A percentile compares a stretch with the other conserved stretches of the same genome.
phyloP scores from a whole-genome alignment of 164 flowering plant species.

The Chimonanthus praecox region DNA sequence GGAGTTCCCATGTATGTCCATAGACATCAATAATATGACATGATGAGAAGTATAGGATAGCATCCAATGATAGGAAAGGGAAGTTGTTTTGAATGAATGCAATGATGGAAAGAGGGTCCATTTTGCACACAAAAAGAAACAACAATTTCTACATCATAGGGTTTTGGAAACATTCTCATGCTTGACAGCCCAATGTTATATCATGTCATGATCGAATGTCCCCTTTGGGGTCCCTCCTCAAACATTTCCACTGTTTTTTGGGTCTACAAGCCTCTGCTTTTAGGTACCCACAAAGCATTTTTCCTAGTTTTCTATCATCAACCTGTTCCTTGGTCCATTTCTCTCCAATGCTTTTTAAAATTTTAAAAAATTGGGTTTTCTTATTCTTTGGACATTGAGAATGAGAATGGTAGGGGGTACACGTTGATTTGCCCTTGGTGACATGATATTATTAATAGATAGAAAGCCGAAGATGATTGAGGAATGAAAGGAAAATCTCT shows the following conservation, averaged over 20 bases:
- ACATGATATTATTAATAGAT: slow-evolving; percentile 13
- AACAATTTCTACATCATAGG: neutral
- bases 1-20: neutral
- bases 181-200: slow-evolving; percentile 13
- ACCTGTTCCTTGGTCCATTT: neutral
- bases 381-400: slow-evolving; percentile 12
- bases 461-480: slow-evolving; percentile 66
- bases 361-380: neutral
- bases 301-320: slow-evolving; percentile 5
- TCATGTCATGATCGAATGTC: slow-evolving; percentile 10
- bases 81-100: neutral
- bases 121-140: slow-evolving; percentile 2
- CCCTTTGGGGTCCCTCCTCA: slow-evolving; percentile 12
- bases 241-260: slow-evolving; percentile 9
- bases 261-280: slow-evolving; percentile 1
- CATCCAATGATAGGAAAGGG: neutral
- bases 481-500: slow-evolving; percentile 69
- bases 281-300: slow-evolving; percentile 7
- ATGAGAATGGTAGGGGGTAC: slow-evolving; percentile 18
- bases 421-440: slow-evolving; percentile 18
- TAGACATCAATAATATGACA: neutral
- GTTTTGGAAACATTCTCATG: slow-evolving; percentile 17
- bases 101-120: slow-evolving; percentile 3
- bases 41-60: no score
- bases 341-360: no score